Base-by-base conservation (phyloP, 306 rosid genomes). In the Biancaea sappan region DNA sequence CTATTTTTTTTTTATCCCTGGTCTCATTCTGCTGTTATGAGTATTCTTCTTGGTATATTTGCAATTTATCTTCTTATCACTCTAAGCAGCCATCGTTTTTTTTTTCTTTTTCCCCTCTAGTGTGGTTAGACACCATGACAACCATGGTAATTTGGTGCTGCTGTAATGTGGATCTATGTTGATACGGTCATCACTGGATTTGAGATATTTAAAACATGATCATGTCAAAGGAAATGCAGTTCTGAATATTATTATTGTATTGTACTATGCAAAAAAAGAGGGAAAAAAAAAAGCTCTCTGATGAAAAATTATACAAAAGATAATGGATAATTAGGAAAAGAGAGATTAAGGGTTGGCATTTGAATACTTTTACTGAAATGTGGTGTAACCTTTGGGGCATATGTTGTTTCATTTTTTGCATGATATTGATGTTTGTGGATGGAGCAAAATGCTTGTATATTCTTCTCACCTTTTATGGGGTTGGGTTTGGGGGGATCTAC, bases 121-220 rank as follows among this genome's bases (percentile, higher is more conserved):
- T 13, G 7, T 16, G 18, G 66, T 60, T 60, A 32, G 28, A 34
- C 9, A 60, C 66, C 4, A n/a, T n/a, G n/a, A n/a, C 25, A 69
- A 31, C 32, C 46, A 12, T 32, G 38, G 22, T 28, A 15, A 9
- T 60, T 52, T 19, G 58, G 32, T 29, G 14, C 58, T 16, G 31
- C 21, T 14, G 6, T 10, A 26, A 26, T 58, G 26, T 16, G 44
- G 52, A 41, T 54, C 54, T 69, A 34, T 71, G 25, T 74, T 79
- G 70, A 63, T 67, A 64, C 40, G 48, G 37, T 60, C 69, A 67
- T 64, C 46, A 67, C 32, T 62, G 56, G 65, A 65, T 66, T 54
- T 18, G 29, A 28, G 46, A 44, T 48, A 54, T 58, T 68, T 59
- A 38, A 48, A 60, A 70, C 38, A 54, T 69, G 26, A 51, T 29